Base-by-base conservation (phyloP, 495 filamentous ascomycete species). In the Neurospora sp. region DNA sequence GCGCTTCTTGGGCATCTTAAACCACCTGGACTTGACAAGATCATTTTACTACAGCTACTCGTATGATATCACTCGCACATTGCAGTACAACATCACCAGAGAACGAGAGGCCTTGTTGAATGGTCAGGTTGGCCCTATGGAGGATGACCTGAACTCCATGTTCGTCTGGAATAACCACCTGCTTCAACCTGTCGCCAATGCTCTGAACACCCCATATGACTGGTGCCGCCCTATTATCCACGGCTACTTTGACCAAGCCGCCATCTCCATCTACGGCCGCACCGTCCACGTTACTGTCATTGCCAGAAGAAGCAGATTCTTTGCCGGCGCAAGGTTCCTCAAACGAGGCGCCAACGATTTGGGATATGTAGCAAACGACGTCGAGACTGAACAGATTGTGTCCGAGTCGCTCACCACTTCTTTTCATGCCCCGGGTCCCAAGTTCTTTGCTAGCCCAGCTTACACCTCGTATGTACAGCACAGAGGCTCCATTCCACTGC, bases 31-130 rank as follows among this genome's bases (percentile, higher is more conserved):
- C 79, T 82, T 99, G 61, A 92, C 90, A 3, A 86, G 91, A 40
- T 96, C 92, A 0, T 98, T 99, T 80, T 99, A 99, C 83, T 99
- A 98, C 83, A 98, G 96, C 80, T 97, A 98, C 80, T 96, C 94
- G 4, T 99, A 99, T 81, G 93, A 98, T 77, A 92, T 98, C 78
- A 99, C 96, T 31, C 89, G 90, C 69, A 97, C 93, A 1, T 85
- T 99, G 71, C 96, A 99, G 79, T 88, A 95, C 77, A 99, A 98
- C 80, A 94, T 98, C 75, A 91, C 90, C 70, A 88, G 90, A 48
- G 93, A 97, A 81, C 87, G 96, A 68, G 85, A 88, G 42, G 87
- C 88, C 20, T 79, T 96, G 68, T 79, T 86, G 38, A 84, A 89
- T 74, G 94, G 91, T n/a, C 79, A 84, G 16, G 82, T 86, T 2